A percentile compares a stretch with the other conserved stretches of the same genome.
phyloP scores from a whole-genome alignment of 768 basidiomycete species.

The Boletus rubroflammeus region DNA sequence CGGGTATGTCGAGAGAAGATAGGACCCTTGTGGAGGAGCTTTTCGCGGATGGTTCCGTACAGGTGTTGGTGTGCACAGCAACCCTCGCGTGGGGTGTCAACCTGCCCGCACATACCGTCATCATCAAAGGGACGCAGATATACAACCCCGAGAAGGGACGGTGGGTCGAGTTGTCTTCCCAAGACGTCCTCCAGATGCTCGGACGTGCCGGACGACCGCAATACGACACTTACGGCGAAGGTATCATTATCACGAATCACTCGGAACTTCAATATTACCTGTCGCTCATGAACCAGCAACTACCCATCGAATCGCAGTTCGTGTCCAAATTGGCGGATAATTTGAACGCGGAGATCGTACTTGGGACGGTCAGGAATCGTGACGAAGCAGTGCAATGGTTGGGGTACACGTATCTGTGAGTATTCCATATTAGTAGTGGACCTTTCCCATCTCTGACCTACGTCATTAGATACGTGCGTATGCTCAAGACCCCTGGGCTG shows the following conservation, averaged over 20 bases:
- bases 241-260: constrained; percentile 98
- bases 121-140: constrained; percentile 99
- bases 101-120: constrained; percentile 93
- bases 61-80: constrained; percentile 94
- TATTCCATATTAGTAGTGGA: constrained; percentile 11
- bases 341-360: constrained; percentile 93
- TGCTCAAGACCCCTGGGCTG: constrained; percentile 84
- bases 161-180: constrained; percentile 93
- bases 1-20: constrained; percentile 92
- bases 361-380: constrained; percentile 90
- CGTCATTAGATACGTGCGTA: constrained; percentile 76
- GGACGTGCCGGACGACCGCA: constrained; percentile 97
- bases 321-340: constrained; percentile 92
- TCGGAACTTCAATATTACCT: constrained; percentile 96
- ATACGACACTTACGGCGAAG: constrained; percentile 95
- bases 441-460: constrained; percentile 5
- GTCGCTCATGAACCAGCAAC: constrained; percentile 91
- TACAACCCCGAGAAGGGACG: constrained; percentile 99
- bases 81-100: constrained; percentile 99
- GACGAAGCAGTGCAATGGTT: constrained; percentile 98
- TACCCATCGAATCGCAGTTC: constrained; percentile 96
- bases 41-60: constrained; percentile 87
- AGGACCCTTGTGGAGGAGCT: constrained; percentile 91
- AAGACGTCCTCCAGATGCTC: constrained; percentile 98
- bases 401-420: constrained; percentile 89